Evolutionary conservation across 352 stramenopile species (phyloP), one percentile per base, ranked within the genome.

Genomic region (Globisporangium acanthophoron): DNA sequence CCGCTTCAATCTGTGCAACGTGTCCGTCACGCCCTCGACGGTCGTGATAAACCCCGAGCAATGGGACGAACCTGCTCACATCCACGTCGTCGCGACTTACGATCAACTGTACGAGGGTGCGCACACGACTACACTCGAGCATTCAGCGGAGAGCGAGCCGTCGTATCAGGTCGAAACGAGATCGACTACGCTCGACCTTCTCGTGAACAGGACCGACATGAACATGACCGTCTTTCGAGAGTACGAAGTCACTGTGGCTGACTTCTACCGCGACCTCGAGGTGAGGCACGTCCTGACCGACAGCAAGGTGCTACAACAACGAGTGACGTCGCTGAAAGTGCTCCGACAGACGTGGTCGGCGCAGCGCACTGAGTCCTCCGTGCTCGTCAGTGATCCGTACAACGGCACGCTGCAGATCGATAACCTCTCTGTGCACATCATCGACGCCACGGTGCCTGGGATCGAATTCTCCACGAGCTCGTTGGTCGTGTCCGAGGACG

Each of bases 1-100:
- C 35, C 67, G 79, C n/a, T 92, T 88, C 52, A 75, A 79, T 27
- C 52, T 88, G 7, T 92, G 83, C 60, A 90, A 92, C 61, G 65
- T 80, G 6, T 82, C 77, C 0, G 62, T 59, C 5, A 58, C 76
- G 1, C 83, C 80, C 12, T 66, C 71, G 0, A 58, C 66, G 0
- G 12, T 92, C 0, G 31, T 57, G 2, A 81, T 90, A 35, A 64
- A 60, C 6, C 61, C 71, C 0, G 73, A 88, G 40, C 64, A 76
- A 27, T 90, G 76, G 76, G 62, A 57, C 13, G 27, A 70, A 2
- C 65, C 65, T 0, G 59, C 70, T 24, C 54, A 71, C 12, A 59
- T 90, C 13, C 70, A 76, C 18, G 69, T 85, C 9, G 13, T 90
- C 3, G 80, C 66, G 0, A 86, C 73, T 0, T 67, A 87, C 27